Percentiles rank a stretch among this genome's conserved stretches.
These are phyloP conservation scores for Amanita subjunquillea DNA, from an alignment of 768 basidiomycete species.

Conservation along the genomic window DNA sequence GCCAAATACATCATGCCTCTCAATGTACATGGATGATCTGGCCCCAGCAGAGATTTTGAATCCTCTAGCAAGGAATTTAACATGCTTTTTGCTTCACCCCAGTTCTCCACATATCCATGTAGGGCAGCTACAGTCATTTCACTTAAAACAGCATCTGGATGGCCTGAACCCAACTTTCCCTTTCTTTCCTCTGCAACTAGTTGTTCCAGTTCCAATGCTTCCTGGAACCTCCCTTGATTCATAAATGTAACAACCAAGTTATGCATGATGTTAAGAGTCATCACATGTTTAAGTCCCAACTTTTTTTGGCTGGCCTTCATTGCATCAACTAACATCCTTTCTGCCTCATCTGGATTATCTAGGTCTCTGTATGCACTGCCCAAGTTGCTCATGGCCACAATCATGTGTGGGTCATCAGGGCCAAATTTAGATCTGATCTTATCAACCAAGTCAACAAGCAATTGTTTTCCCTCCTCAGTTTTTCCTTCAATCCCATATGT, in stretches of 20 bases:
- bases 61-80: constrained; percentile 1
- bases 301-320: background rate
- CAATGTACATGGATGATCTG: constrained; percentile 6
- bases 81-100: constrained; percentile 5
- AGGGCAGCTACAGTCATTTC: background rate
- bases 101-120: constrained; percentile 3
- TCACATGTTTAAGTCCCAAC: background rate
- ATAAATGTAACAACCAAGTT: background rate
- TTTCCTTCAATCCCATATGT: constrained; percentile 3
- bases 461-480: background rate
- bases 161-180: background rate
- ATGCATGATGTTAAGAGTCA: background rate
- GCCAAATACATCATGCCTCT: background rate
- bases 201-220: background rate
- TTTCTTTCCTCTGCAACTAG: background rate
- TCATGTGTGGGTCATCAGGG: constrained; percentile 5
- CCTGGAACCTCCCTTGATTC: background rate
- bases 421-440: background rate
- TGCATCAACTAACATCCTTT: background rate
- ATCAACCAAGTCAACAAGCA: constrained; percentile 2
- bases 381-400: background rate
- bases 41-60: background rate
- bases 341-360: background rate
- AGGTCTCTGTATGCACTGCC: constrained; percentile 1
- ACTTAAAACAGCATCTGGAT: background rate